These are phyloP conservation scores for Metarhizium anisopliae DNA, from an alignment of 2,329 filamentous ascomycete species.

Conservation along the genomic window DNA sequence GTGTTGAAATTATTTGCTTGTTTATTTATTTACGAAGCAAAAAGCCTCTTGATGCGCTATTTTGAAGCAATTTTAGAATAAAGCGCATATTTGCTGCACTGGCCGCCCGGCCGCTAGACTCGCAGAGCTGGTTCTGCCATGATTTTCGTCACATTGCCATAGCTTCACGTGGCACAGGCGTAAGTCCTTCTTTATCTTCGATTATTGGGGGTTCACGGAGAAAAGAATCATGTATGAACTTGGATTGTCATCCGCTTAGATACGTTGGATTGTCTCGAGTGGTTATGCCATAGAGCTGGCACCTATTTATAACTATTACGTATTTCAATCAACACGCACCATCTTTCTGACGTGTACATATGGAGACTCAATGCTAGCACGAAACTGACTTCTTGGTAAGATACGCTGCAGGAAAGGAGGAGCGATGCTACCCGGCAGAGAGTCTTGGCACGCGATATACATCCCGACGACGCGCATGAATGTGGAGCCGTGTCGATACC, in stretches of 20 bases:
- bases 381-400: too few species aligned
- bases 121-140: background rate
- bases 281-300: background rate
- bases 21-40: background rate
- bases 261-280: background rate
- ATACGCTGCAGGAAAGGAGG: too few species aligned
- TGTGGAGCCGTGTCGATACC: too few species aligned
- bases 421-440: too few species aligned
- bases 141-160: background rate
- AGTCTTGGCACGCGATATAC: too few species aligned
- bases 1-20: background rate
- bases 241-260: background rate
- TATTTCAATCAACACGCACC: background rate
- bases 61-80: background rate
- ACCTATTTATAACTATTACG: background rate
- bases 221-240: background rate
- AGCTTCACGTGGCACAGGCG: background rate
- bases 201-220: background rate
- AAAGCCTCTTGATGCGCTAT: background rate
- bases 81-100: background rate
- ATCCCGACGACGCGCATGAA: too few species aligned
- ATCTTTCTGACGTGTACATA: background rate
- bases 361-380: background rate
- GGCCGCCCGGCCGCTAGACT: background rate
- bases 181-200: background rate